Percentiles rank a stretch among this genome's conserved stretches.
Conservation (phyloP, 148 eudicot genomes). For the Vaccinium myrtillus region DNA sequence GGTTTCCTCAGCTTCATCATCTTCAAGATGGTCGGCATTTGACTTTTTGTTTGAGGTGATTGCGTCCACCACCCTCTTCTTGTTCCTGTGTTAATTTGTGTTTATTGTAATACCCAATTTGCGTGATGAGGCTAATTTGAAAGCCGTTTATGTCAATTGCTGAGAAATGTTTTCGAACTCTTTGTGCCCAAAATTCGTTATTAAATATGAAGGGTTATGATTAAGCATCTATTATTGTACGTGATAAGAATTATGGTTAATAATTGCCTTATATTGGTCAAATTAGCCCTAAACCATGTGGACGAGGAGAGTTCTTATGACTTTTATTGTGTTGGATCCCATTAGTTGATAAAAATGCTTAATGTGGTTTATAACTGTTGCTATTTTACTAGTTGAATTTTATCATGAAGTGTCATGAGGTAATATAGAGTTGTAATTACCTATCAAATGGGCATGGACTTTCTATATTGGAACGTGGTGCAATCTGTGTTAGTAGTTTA, state of each 20-base stretch:
- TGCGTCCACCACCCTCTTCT: background rate
- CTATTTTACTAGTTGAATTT: background rate
- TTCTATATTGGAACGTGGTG: background rate
- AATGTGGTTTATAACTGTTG: background rate
- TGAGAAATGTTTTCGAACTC: background rate
- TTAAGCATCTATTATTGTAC: background rate
- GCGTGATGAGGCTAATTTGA: background rate
- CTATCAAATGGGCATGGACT: background rate
- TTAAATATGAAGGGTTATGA: background rate
- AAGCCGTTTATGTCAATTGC: background rate
- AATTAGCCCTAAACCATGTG: background rate
- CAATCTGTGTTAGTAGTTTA: too few relatives aligned
- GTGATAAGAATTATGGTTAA: background rate
- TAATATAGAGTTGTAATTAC: background rate
- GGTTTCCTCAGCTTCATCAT: conserved; percentile 52
- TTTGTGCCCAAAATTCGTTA: background rate
- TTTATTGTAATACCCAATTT: background rate
- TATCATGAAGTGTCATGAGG: background rate
- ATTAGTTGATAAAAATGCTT: background rate
- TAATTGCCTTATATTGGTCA: background rate
- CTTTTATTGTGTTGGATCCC: conserved; percentile 1
- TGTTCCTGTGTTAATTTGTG: background rate
- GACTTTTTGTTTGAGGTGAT: conserved; percentile 10
- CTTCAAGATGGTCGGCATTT: conserved; percentile 27
- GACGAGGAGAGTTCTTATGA: background rate